Base-by-base conservation (phyloP, 2,329 filamentous ascomycete genomes). In the Atkinsonella hypoxylon region DNA sequence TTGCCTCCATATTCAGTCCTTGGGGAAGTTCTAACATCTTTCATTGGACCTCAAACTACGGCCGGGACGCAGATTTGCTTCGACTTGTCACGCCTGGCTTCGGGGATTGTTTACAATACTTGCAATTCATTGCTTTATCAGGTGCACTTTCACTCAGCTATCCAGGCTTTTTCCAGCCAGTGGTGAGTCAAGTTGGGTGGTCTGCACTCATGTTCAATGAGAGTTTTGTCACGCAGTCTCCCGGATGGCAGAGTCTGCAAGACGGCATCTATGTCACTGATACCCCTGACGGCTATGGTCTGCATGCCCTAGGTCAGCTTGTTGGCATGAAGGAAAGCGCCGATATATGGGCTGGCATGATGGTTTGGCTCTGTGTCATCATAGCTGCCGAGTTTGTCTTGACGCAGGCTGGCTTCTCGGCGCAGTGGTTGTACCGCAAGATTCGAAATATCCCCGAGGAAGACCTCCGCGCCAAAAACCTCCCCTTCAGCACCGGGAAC, bases 41-140 rank as follows among this genome's bases (percentile, higher is more conserved):
- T 65, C 83, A 87, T 57, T 98, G 91, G 89, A 89, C 89, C n/a
- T 94, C 89, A 62, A 98, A 98, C 64, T 97, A 95, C 64, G 93
- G 93, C 36, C 82, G 91, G 58, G 93, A 98, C 59, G 87, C 88
- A 54, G 93, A 98, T 68, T 73, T 96, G 57, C 74, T 98, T 49
- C 83, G 93, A 50, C 75, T 98, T 45, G 89, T 98, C 34, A 98
- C 93, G 0, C 93, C 93, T 5, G 93, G 93, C 1, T 97, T 98
- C 64, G 89, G 89, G 7, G 93, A 98, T 64, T 98, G 93, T 62
- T 75, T 98, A 50, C 90, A 97, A 67, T 97, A 98, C 65, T 87
- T 98, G 17, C 93, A 98, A 63, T 98, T 95, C 59, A 76, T 93
- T 50, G 83, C 87, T 20, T 71, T 98, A 52, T 93, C 89, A 0